Conservation (phyloP, 176 grass and related monocot species). For the Lolium multiflorum region DNA sequence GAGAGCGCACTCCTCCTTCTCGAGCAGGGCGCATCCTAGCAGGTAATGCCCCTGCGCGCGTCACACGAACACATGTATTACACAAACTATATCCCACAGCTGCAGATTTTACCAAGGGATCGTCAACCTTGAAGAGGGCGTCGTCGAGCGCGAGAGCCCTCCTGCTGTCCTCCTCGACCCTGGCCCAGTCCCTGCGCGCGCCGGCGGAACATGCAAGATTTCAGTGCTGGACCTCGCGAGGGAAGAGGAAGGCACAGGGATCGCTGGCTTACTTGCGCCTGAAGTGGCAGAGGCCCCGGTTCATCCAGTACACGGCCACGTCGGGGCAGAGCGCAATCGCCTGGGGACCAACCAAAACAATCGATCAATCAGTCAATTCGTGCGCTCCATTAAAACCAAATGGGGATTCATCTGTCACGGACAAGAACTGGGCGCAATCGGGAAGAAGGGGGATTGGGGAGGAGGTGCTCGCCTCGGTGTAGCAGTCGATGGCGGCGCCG, state of each 20-base stretch:
- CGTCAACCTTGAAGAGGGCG: conserved; percentile 59
- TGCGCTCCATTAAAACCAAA: neutral
- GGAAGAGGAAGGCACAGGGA: no score
- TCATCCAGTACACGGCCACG: conserved; percentile 82
- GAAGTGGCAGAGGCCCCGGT: conserved; percentile 74
- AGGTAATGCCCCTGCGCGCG: conserved; percentile 70
- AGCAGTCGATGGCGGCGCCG: conserved; percentile 90
- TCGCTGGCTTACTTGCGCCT: conserved; percentile 57
- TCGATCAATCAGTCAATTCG: neutral
- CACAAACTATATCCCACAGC: no score
- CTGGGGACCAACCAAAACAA: conserved; percentile 29
- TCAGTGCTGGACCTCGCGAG: no score
- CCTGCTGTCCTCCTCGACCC: conserved; percentile 88
- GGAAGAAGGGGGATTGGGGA: neutral
- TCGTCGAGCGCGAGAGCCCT: conserved; percentile 80
- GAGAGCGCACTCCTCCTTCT: conserved; percentile 59
- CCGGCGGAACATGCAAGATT: no score
- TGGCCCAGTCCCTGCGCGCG: conserved; percentile 69
- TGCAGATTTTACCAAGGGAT: no score
- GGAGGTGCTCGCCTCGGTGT: conserved; percentile 70
- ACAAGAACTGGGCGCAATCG: neutral
- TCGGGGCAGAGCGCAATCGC: conserved; percentile 83
- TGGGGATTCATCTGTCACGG: neutral
- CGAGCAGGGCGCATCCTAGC: conserved; percentile 69
- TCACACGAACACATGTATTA: neutral